Conservation (phyloP, 2,329 filamentous ascomycete species). For the Alternaria sp. region DNA sequence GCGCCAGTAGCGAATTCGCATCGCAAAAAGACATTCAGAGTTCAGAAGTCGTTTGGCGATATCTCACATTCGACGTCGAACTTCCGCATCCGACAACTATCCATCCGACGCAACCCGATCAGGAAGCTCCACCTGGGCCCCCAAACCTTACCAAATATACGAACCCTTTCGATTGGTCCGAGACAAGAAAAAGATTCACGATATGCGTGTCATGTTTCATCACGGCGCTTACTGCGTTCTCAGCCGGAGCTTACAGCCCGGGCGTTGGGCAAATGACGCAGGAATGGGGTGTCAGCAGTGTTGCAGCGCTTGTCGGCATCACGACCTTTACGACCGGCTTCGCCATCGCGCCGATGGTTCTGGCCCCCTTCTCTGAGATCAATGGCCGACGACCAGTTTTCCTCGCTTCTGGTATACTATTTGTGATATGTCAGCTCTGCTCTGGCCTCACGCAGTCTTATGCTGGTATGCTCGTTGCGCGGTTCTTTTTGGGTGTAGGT, state of each 20-base stretch:
- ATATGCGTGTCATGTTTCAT: constrained; percentile 79
- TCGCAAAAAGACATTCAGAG: constrained; percentile 21
- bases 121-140: constrained; percentile 60
- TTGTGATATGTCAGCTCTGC: constrained; percentile 74
- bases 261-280: constrained; percentile 70
- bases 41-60: constrained; percentile 62
- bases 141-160: constrained; percentile 73
- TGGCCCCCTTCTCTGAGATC: constrained; percentile 88
- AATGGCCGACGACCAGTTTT: constrained; percentile 88
- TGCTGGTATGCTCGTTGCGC: constrained; percentile 76
- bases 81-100: constrained; percentile 60
- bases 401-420: constrained; percentile 75
- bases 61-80: constrained; percentile 69
- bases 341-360: constrained; percentile 82
- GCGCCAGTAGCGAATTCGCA: constrained; percentile 12
- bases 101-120: constrained; percentile 44
- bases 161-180: constrained; percentile 79
- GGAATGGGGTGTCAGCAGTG: constrained; percentile 70
- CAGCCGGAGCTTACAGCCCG: constrained; percentile 81
- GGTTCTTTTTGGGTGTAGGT: constrained; percentile 81
- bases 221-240: constrained; percentile 80
- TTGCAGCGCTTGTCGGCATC: constrained; percentile 77
- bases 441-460: constrained; percentile 76
- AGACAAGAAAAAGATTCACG: constrained; percentile 72
- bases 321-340: constrained; percentile 82